These are phyloP conservation scores for Diaporthe velutina DNA, from an alignment of 2,329 filamentous ascomycete genomes.

Conservation along the genomic window DNA sequence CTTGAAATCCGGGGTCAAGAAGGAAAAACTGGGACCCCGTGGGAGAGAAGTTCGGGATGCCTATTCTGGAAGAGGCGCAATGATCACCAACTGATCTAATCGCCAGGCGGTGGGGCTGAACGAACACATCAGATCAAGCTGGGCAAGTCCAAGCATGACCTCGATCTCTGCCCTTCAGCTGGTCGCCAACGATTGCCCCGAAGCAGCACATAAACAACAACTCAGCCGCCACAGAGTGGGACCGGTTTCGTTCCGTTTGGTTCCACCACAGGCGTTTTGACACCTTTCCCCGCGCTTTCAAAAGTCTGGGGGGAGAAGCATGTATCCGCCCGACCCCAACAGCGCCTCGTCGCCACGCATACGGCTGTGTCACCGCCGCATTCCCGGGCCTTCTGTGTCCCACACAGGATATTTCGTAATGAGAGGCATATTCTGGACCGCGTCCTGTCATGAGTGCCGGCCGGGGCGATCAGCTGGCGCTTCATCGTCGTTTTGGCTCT, in stretches of 20 bases:
- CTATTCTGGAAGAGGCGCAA: conserved; percentile 1
- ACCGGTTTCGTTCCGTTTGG: conserved; percentile 4
- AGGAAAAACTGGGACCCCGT: neutral
- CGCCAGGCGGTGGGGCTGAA: conserved; percentile 30
- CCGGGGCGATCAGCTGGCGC: conserved; percentile 10
- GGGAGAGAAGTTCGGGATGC: conserved; percentile 3
- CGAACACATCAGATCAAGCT: conserved; percentile 18
- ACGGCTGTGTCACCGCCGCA: conserved; percentile 27
- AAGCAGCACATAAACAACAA: neutral
- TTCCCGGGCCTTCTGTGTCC: conserved; percentile 6
- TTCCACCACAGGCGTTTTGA: conserved; percentile 31
- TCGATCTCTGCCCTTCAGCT: neutral
- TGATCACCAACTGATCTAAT: neutral
- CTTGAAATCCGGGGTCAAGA: neutral
- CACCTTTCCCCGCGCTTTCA: conserved; percentile 34
- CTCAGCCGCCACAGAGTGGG: conserved; percentile 16
- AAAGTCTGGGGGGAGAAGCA: conserved; percentile 32
- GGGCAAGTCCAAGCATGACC: neutral
- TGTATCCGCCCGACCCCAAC: neutral
- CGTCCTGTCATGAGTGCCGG: neutral
- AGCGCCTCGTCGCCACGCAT: conserved; percentile 16
- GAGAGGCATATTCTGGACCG: neutral
- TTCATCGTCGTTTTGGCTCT: neutral
- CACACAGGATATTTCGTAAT: neutral
- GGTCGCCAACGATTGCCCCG: conserved; percentile 7